Percentiles rank a stretch among this genome's conserved stretches.
These are phyloP conservation scores for Lentinula detonsa DNA, from an alignment of 768 basidiomycete genomes.

Conservation along the genomic window DNA sequence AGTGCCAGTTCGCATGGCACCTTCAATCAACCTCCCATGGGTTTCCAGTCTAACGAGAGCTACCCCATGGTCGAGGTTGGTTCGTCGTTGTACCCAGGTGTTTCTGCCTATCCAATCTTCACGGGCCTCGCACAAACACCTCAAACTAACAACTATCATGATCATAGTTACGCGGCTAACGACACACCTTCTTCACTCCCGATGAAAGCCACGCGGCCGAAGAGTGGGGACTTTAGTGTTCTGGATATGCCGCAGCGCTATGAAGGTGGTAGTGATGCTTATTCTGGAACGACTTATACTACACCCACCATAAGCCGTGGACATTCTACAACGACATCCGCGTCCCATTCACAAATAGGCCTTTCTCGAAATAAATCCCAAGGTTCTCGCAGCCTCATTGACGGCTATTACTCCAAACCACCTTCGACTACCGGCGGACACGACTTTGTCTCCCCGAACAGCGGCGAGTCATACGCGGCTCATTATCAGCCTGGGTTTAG, in stretches of 20 bases:
- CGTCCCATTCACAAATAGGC: neutral
- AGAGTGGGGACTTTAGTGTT: neutral
- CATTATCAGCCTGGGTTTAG: constrained; percentile 6
- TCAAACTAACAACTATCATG: neutral
- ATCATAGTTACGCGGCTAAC: neutral
- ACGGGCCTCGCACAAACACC: neutral
- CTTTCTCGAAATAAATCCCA: neutral
- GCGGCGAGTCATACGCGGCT: constrained; percentile 2
- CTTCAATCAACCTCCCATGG: neutral
- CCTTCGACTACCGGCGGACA: neutral
- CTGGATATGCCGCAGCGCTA: neutral
- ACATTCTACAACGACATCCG: neutral
- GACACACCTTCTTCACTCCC: neutral
- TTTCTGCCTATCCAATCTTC: neutral
- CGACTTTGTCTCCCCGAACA: neutral
- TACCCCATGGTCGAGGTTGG: constrained; percentile 2
- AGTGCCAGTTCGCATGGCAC: constrained; percentile 4
- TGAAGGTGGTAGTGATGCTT: neutral
- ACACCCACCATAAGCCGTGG: neutral
- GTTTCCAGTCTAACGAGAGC: neutral
- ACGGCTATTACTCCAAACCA: neutral
- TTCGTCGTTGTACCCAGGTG: neutral
- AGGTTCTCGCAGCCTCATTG: constrained; percentile 4
- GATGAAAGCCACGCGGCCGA: neutral
- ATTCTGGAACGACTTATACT: neutral